Conservation (phyloP, 2,329 filamentous ascomycete genomes). For the Verticillium alfalfae region DNA sequence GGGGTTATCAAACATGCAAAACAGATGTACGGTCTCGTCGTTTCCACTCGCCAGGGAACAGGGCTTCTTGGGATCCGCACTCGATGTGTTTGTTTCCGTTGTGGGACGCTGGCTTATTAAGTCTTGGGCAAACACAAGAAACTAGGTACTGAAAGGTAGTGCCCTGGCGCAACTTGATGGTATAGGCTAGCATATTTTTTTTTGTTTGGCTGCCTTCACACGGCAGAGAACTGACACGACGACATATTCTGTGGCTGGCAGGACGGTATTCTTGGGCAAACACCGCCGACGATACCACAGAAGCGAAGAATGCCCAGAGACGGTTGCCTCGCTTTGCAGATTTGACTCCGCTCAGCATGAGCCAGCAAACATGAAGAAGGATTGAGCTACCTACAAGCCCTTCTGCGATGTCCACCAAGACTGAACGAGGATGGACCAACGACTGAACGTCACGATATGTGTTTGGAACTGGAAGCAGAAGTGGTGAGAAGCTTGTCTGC, state of each 20-base stretch:
- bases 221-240: too few relatives aligned
- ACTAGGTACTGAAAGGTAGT: too few relatives aligned
- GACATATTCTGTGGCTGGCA: too few relatives aligned
- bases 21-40: neutral
- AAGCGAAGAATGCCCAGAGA: neutral
- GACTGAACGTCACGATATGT: neutral
- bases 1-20: neutral
- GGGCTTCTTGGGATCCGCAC: neutral
- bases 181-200: too few relatives aligned
- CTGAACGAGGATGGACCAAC: neutral
- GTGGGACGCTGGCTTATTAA: neutral
- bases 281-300: too few relatives aligned
- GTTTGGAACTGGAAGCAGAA: neutral
- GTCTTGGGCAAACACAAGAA: neutral
- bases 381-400: neutral
- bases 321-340: neutral
- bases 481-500: neutral
- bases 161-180: too few relatives aligned
- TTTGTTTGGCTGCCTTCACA: too few relatives aligned
- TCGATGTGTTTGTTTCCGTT: neutral
- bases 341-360: neutral
- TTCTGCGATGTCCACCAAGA: neutral
- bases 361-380: neutral
- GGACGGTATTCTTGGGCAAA: too few relatives aligned
- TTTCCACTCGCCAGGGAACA: neutral